These are phyloP conservation scores for Hemileia vastatrix DNA, from an alignment of 1,284 basidiomycete species.

Conservation along the genomic window DNA sequence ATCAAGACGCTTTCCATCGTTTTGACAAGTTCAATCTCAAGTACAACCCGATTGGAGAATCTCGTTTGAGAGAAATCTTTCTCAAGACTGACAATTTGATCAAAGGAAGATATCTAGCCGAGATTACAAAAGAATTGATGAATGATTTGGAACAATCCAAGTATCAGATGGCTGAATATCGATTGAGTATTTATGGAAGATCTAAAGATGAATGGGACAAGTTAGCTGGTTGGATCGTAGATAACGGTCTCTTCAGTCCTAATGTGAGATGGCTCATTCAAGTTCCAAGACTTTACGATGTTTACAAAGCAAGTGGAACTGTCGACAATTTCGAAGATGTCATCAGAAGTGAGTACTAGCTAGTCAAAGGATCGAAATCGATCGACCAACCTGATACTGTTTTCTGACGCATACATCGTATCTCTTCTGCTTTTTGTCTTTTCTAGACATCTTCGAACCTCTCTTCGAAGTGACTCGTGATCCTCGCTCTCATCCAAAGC, in stretches of 20 bases:
- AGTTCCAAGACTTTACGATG: conserved; percentile 85
- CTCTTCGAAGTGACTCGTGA: conserved; percentile 93
- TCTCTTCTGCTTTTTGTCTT: no score
- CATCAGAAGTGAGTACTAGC: conserved; percentile 63
- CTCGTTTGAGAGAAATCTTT: conserved; percentile 43
- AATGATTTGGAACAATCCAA: conserved; percentile 42
- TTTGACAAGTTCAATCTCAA: conserved; percentile 45
- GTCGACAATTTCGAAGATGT: conserved; percentile 84
- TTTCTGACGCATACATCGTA: no score
- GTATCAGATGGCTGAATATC: conserved; percentile 44
- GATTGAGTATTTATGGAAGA: conserved; percentile 26
- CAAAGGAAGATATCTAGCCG: conserved; percentile 41
- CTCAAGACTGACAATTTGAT: conserved; percentile 44
- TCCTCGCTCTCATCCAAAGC: conserved; percentile 76
- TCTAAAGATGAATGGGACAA: conserved; percentile 84
- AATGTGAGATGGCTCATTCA: conserved; percentile 98
- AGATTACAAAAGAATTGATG: conserved; percentile 41
- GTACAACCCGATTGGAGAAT: conserved; percentile 45
- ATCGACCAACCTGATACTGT: no score
- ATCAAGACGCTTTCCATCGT: conserved; percentile 44
- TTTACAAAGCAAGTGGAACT: conserved; percentile 81
- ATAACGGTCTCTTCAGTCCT: conserved; percentile 85
- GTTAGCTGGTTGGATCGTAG: conserved; percentile 87
- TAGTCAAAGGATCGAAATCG: no score
- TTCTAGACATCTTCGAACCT: conserved; percentile 75